Base-by-base conservation (phyloP, 1,284 basidiomycete genomes). In the Albatrellus sp. region DNA sequence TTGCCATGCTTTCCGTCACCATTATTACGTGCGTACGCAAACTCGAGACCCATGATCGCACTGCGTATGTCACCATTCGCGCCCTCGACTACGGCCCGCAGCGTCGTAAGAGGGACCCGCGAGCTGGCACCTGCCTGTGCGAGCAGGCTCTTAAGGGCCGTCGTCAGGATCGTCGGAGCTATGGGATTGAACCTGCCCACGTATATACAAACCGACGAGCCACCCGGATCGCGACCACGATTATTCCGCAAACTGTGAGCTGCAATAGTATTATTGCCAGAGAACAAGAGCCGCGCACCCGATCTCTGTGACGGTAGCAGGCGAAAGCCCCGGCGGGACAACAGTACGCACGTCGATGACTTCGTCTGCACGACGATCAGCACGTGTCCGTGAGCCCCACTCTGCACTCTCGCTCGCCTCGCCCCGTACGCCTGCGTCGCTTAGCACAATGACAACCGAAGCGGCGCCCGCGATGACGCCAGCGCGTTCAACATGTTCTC, bases 31-130 rank as follows among this genome's bases (percentile, higher is more conserved):
- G 39, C 54, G 54, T 72, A 85, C 0, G 81, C 71, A 57, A 98
- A 90, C 56, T 98, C 90, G 3, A 98, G 69, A 0, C 85, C 80
- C 77, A 93, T 98, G 49, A 96, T 75, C 0, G 93, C 94, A 46
- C 86, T 89, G 34, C 94, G 71, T 14, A 98, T 85, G 57, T 98
- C 94, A 0, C 94, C 94, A 54, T 84, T 84, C 0, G 86, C 75
- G 0, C 85, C 77, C 37, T 82, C 76, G 1, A 91, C 75, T 44
- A 97, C 72, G 5, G 80, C 61, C 45, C 92, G 80, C 0, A 96
- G 54, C 0, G 77, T 69, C 10, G 84, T 80, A 46, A 77, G 75
- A 1, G 77, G 65, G 30, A 50, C 0, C 77, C 80, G 6, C 64
- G 62, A 5, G 57, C 53, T 33, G 47, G 54, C 12, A 35, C 32